A percentile compares a stretch with the other conserved stretches of the same genome.
Evolutionary conservation across 2,329 filamentous ascomycete genomes (phyloP).

Genomic region (Alternaria alternata): DNA sequence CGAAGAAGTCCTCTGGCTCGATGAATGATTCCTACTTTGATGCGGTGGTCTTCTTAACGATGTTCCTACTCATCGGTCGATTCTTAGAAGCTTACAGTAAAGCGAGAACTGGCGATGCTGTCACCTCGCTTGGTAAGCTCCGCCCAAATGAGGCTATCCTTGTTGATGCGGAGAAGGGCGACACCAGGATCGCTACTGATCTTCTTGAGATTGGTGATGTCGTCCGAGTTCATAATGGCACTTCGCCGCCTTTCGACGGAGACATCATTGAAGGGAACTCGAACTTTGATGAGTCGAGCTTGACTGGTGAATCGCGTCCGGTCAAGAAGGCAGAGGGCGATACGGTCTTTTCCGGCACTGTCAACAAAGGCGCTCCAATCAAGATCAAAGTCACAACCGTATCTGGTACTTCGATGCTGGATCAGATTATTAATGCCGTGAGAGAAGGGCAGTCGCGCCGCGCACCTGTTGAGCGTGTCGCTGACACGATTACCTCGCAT

Average conservation of each 20-base stretch:
- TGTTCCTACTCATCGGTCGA: constrained; percentile 81
- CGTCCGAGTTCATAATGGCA: constrained; percentile 78
- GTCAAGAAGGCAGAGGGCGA: constrained; percentile 71
- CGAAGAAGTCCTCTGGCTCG: constrained; percentile 45
- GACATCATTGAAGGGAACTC: constrained; percentile 63
- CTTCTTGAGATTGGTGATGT: constrained; percentile 64
- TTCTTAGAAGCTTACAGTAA: constrained; percentile 90
- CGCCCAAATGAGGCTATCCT: constrained; percentile 79
- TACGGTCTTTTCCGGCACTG: constrained; percentile 74
- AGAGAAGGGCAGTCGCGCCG: constrained; percentile 79
- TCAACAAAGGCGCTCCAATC: constrained; percentile 73
- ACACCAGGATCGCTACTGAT: constrained; percentile 66
- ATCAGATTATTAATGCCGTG: constrained; percentile 79
- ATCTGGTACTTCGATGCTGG: constrained; percentile 76
- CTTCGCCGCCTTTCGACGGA: constrained; percentile 86
- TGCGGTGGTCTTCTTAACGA: constrained; percentile 87
- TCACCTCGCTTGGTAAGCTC: constrained; percentile 79
- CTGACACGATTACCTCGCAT: constrained; percentile 75
- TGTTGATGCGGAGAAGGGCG: constrained; percentile 57
- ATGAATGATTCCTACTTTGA: constrained; percentile 75
- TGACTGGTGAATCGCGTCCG: constrained; percentile 79
- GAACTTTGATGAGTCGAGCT: constrained; percentile 86
- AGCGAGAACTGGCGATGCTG: constrained; percentile 85
- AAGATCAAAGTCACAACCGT: constrained; percentile 70
- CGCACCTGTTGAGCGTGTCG: constrained; percentile 78